Evolutionary conservation across 2,329 filamentous ascomycete species (phyloP).

Genomic region (Xylaria sp.): DNA sequence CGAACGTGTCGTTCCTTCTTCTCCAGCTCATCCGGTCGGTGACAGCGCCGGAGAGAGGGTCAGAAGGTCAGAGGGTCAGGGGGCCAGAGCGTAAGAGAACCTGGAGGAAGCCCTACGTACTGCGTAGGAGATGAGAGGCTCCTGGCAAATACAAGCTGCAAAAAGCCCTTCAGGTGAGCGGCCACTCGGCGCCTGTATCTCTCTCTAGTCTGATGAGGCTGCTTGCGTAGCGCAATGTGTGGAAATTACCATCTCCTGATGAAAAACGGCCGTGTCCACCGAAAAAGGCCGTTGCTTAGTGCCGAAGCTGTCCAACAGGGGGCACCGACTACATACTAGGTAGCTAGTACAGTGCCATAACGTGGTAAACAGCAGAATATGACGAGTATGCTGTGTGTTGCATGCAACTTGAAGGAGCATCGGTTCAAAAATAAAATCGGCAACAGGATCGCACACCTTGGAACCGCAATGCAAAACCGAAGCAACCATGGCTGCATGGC

Average conservation of each 20-base stretch:
- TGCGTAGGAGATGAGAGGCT: background rate
- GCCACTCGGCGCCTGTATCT: slow-evolving; percentile 26
- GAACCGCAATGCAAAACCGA: background rate
- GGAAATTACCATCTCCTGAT: slow-evolving; percentile 33
- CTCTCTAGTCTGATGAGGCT: slow-evolving; percentile 32
- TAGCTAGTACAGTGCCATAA: too few species aligned
- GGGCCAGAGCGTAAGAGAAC: background rate
- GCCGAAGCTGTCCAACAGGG: background rate
- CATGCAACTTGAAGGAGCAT: background rate
- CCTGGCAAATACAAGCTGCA: too few species aligned
- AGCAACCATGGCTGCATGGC: too few species aligned
- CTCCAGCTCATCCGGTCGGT: too few species aligned
- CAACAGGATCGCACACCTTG: background rate
- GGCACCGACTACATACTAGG: background rate
- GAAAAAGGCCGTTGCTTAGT: slow-evolving; percentile 3
- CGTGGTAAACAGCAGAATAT: background rate
- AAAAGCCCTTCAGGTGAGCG: slow-evolving; percentile 6
- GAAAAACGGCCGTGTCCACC: slow-evolving; percentile 13
- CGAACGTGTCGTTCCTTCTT: too few species aligned
- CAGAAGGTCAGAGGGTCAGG: too few species aligned
- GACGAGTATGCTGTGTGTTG: background rate
- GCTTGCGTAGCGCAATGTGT: slow-evolving; percentile 28
- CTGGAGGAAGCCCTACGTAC: background rate
- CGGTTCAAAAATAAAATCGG: background rate
- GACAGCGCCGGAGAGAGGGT: too few species aligned